Evolutionary conservation across 768 basidiomycete species (phyloP).

Genomic region (Hydnum rufescens): DNA sequence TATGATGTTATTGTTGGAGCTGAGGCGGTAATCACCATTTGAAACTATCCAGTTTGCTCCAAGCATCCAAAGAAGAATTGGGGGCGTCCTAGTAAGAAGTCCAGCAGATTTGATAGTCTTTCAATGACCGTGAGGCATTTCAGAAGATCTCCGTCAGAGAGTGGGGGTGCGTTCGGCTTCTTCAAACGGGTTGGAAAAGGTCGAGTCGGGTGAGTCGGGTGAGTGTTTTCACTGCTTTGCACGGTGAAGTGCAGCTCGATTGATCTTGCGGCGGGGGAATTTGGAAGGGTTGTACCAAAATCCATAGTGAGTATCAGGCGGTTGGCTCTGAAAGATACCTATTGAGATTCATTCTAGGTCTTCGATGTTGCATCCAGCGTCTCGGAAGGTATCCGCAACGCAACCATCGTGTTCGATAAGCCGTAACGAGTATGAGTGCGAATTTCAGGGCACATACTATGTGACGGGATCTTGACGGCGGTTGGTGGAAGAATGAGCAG

Average conservation of each 20-base stretch:
- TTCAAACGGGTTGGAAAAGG: slow-evolving; percentile 97
- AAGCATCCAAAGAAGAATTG: slow-evolving; percentile 87
- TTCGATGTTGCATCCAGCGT: slow-evolving; percentile 39
- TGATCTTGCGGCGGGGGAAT: no score
- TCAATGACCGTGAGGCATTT: neutral
- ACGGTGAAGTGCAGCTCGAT: slow-evolving; percentile 1
- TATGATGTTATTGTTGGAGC: slow-evolving; percentile 95
- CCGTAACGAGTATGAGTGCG: slow-evolving; percentile 74
- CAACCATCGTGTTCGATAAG: slow-evolving; percentile 93
- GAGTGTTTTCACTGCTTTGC: neutral
- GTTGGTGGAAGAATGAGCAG: slow-evolving; percentile 14
- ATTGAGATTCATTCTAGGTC: slow-evolving; percentile 32
- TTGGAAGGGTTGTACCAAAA: slow-evolving; percentile 80
- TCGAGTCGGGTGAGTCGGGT: slow-evolving; percentile 54
- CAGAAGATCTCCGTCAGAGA: slow-evolving; percentile 49
- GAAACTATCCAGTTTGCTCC: slow-evolving; percentile 35
- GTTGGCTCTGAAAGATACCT: neutral
- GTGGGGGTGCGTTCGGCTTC: slow-evolving; percentile 88
- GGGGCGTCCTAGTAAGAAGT: slow-evolving; percentile 77
- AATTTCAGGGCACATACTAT: slow-evolving; percentile 67
- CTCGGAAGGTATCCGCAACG: slow-evolving; percentile 78
- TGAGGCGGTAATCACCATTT: slow-evolving; percentile 30
- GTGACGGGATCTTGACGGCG: slow-evolving; percentile 75
- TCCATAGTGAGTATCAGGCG: slow-evolving; percentile 65
- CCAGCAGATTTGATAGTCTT: neutral